Conservation (phyloP, 2,329 filamentous ascomycete genomes). For the Pseudocercospora cruenta region DNA sequence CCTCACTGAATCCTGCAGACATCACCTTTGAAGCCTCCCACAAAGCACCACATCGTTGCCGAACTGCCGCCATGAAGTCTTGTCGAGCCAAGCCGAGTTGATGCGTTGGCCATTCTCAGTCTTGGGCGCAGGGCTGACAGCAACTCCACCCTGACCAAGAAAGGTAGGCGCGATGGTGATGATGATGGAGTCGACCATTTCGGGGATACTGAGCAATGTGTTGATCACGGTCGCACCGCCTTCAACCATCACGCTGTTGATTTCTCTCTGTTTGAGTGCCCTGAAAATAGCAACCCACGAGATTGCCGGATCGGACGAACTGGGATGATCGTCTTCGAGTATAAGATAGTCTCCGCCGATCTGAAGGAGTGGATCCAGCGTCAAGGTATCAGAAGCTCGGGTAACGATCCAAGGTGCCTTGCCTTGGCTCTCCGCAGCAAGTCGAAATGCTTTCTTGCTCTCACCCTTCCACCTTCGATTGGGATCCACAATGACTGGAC, state of each 20-base stretch:
- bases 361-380: conserved; percentile 39
- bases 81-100: conserved; percentile 66
- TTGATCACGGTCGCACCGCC: conserved; percentile 85
- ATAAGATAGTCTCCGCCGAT: conserved; percentile 30
- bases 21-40: conserved; percentile 53
- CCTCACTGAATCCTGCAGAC: conserved; percentile 3
- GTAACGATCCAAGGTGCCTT: conserved; percentile 64
- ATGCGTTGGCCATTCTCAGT: conserved; percentile 51
- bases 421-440: conserved; percentile 67
- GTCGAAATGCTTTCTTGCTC: conserved; percentile 64
- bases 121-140: conserved; percentile 70
- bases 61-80: conserved; percentile 75
- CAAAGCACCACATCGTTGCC: conserved; percentile 84
- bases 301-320: conserved; percentile 34
- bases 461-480: conserved; percentile 70
- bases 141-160: conserved; percentile 81
- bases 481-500: conserved; percentile 82
- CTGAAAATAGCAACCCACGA: conserved; percentile 68
- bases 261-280: conserved; percentile 60
- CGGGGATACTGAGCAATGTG: conserved; percentile 65
- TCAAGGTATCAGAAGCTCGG: not conserved
- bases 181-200: conserved; percentile 75
- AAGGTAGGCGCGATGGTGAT: conserved; percentile 89
- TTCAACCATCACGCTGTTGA: conserved; percentile 87
- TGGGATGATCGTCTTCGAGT: conserved; percentile 10